A percentile compares a stretch with the other conserved stretches of the same genome.
phyloP scores from a whole-genome alignment of 306 rosid species.

The Prunus mume region DNA sequence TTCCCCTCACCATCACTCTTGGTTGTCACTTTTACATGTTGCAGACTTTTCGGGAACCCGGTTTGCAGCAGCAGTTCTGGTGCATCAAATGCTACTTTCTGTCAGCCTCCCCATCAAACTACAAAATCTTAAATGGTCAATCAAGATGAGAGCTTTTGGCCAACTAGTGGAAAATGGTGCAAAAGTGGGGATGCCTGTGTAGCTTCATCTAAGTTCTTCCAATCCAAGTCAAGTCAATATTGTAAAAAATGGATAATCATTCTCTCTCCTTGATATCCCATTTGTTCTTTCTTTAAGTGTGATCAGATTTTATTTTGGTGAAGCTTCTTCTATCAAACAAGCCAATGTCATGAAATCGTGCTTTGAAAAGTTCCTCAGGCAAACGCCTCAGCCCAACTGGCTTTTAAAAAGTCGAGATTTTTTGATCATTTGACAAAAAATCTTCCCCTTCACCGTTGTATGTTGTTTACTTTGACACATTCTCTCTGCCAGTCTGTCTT shows the following conservation, averaged over 20 bases:
- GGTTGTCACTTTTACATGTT: constrained; percentile 13
- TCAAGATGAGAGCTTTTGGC: not conserved
- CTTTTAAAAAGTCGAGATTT: not conserved
- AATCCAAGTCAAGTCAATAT: too few species aligned
- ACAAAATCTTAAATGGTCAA: constrained; percentile 37
- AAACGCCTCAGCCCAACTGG: not conserved
- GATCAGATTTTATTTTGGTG: not conserved
- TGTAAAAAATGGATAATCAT: too few species aligned
- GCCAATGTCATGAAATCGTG: not conserved
- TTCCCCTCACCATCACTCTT: constrained; percentile 11
- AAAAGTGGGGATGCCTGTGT: not conserved
- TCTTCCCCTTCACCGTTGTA: too few species aligned
- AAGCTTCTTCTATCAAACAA: not conserved
- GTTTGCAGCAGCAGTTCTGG: constrained; percentile 38
- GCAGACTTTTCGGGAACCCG: constrained; percentile 79
- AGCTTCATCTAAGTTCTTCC: too few species aligned
- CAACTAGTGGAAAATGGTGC: not conserved
- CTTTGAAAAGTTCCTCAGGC: not conserved
- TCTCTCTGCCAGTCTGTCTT: too few species aligned
- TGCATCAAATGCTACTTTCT: constrained; percentile 42
- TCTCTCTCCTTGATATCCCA: too few species aligned
- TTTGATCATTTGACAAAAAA: too few species aligned
- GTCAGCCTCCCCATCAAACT: constrained; percentile 53
- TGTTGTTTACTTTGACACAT: too few species aligned
- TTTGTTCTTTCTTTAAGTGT: too few species aligned